phyloP scores from a whole-genome alignment of 139 green algal species.

The Micractinium sp. region DNA sequence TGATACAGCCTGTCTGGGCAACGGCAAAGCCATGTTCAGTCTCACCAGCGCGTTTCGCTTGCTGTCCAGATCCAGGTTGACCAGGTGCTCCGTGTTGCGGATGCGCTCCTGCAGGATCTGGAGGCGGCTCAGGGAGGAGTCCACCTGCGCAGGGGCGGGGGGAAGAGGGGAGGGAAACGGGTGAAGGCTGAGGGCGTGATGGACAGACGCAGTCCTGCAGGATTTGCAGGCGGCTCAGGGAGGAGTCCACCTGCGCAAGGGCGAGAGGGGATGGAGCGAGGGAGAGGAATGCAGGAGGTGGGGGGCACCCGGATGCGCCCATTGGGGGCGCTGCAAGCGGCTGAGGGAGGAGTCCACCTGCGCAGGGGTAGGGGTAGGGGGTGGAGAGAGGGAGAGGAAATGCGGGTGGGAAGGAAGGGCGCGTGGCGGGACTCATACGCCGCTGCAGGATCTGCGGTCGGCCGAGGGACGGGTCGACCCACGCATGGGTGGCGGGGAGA shows the following conservation, averaged over 20 bases:
- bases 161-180: too few relatives aligned
- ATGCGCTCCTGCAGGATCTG: slow-evolving; percentile 41
- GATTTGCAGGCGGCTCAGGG: slow-evolving; percentile 31
- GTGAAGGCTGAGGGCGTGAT: too few relatives aligned
- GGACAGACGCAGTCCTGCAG: slow-evolving; percentile 36
- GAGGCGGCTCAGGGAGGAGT: slow-evolving; percentile 30
- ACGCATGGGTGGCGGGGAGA: too few relatives aligned
- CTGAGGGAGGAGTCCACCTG: slow-evolving; percentile 38
- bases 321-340: slow-evolving; percentile 24
- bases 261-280: too few relatives aligned
- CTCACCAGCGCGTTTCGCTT: slow-evolving; percentile 2
- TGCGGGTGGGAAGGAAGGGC: neutral
- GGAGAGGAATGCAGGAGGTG: too few relatives aligned
- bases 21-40: neutral
- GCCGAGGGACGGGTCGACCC: too few relatives aligned
- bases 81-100: slow-evolving; percentile 21
- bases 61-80: neutral
- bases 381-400: too few relatives aligned
- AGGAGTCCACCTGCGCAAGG: slow-evolving; percentile 28
- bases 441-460: too few relatives aligned
- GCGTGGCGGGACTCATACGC: too few relatives aligned
- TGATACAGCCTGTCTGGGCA: too few relatives aligned
- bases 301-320: neutral
- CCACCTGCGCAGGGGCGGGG: slow-evolving; percentile 13
- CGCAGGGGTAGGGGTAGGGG: neutral